Conservation (phyloP, 1,139 yeast species). For the Taphrina flavorubra region DNA sequence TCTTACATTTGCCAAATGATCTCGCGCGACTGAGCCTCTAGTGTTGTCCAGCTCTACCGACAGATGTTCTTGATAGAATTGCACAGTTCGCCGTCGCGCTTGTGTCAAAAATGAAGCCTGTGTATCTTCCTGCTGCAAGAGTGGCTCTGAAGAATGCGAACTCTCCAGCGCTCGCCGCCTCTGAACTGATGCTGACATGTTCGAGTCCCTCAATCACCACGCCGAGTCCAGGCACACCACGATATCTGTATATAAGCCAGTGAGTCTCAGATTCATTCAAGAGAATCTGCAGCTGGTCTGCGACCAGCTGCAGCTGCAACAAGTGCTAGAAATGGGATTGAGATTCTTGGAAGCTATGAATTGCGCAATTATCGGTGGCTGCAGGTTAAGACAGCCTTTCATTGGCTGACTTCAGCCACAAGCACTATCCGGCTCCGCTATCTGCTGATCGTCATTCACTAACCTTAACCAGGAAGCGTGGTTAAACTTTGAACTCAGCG, state of each 20-base stretch:
- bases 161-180: conserved; percentile 2
- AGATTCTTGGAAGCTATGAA: background rate
- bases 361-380: conserved; percentile 13
- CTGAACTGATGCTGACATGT: background rate
- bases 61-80: conserved; percentile 15
- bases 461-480: too few relatives aligned
- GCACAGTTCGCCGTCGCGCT: background rate
- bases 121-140: background rate
- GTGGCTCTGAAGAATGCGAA: background rate
- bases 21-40: conserved; percentile 33
- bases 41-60: conserved; percentile 31
- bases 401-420: conserved; percentile 4
- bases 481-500: too few relatives aligned
- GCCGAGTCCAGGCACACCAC: too few relatives aligned
- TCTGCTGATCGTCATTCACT: background rate
- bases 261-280: too few relatives aligned
- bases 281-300: too few relatives aligned
- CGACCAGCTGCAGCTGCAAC: background rate
- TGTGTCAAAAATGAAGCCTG: background rate
- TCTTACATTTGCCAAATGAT: conserved; percentile 31
- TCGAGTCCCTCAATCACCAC: too few relatives aligned
- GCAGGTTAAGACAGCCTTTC: background rate
- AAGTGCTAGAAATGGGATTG: background rate
- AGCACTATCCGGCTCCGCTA: background rate
- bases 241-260: too few relatives aligned